Conservation (phyloP, 495 filamentous ascomycete genomes). For the Trichoderma gamsii region DNA sequence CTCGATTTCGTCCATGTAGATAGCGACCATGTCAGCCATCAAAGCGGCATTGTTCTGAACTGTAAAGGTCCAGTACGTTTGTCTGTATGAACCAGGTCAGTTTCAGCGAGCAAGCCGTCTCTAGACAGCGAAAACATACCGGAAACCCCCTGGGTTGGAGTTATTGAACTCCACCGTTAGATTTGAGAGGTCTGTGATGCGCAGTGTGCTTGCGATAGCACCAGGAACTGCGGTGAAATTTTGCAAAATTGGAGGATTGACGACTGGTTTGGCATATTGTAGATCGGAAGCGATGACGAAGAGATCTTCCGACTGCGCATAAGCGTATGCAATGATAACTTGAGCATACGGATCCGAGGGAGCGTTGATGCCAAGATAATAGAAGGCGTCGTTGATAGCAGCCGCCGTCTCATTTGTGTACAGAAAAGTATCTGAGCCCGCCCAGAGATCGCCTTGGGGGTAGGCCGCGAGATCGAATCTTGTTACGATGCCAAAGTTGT, state of each 20-base stretch:
- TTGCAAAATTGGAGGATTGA: conserved; percentile 35
- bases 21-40: conserved; percentile 29
- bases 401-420: conserved; percentile 19
- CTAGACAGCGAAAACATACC: conserved; percentile 21
- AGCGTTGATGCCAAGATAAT: conserved; percentile 32
- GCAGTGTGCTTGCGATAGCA: conserved; percentile 31
- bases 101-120: neutral
- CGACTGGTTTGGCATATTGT: conserved; percentile 37
- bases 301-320: conserved; percentile 23
- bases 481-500: conserved; percentile 61
- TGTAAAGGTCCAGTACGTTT: conserved; percentile 40
- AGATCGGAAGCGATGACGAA: conserved; percentile 32
- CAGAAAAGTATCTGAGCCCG: conserved; percentile 8
- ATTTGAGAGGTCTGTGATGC: conserved; percentile 39
- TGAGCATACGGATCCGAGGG: conserved; percentile 38
- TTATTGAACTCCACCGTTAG: conserved; percentile 39
- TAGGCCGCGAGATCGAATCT: conserved; percentile 27
- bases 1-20: conserved; percentile 25
- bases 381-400: conserved; percentile 32
- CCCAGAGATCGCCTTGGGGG: neutral
- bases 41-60: conserved; percentile 32
- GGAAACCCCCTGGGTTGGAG: conserved; percentile 37
- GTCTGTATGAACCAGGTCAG: conserved; percentile 17
- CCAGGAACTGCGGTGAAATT: conserved; percentile 34
- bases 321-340: conserved; percentile 40